Percentiles rank a stretch among this genome's conserved stretches.
Conservation (phyloP, 2,329 filamentous ascomycete genomes). For the Colletotrichum eleusines region DNA sequence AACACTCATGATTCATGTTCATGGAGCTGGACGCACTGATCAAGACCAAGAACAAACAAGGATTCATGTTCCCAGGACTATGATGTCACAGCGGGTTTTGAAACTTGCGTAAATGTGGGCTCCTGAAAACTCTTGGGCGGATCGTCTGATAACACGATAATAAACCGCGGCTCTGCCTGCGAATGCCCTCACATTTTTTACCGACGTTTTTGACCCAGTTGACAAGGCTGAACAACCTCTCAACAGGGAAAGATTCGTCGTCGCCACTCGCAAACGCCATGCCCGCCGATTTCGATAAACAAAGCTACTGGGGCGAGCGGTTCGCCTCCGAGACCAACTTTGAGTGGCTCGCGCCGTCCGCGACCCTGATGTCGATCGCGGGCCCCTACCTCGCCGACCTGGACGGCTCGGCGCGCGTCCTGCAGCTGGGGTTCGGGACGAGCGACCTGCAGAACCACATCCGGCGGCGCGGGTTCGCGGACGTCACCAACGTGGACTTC, state of each 20-base stretch:
- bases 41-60: slow-evolving; percentile 4
- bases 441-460: slow-evolving; percentile 63
- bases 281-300: slow-evolving; percentile 59
- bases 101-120: slow-evolving; percentile 36
- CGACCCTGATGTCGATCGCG: slow-evolving; percentile 55
- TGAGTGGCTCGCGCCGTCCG: slow-evolving; percentile 61
- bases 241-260: neutral
- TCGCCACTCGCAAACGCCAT: neutral
- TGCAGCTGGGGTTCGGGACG: slow-evolving; percentile 63
- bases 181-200: slow-evolving; percentile 12
- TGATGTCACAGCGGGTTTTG: slow-evolving; percentile 29
- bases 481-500: slow-evolving; percentile 63
- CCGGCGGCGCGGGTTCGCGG: slow-evolving; percentile 55
- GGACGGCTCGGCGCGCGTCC: slow-evolving; percentile 49
- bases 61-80: neutral
- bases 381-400: slow-evolving; percentile 53
- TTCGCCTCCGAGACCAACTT: slow-evolving; percentile 60
- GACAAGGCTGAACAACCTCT: neutral
- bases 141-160: slow-evolving; percentile 13
- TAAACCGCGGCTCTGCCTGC: neutral
- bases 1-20: neutral
- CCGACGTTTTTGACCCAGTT: neutral
- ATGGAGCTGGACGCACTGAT: neutral
- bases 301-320: slow-evolving; percentile 62
- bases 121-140: slow-evolving; percentile 31